These are phyloP conservation scores for Ceratobasidium sp. DNA, from an alignment of 1,284 basidiomycete genomes.

Conservation along the genomic window DNA sequence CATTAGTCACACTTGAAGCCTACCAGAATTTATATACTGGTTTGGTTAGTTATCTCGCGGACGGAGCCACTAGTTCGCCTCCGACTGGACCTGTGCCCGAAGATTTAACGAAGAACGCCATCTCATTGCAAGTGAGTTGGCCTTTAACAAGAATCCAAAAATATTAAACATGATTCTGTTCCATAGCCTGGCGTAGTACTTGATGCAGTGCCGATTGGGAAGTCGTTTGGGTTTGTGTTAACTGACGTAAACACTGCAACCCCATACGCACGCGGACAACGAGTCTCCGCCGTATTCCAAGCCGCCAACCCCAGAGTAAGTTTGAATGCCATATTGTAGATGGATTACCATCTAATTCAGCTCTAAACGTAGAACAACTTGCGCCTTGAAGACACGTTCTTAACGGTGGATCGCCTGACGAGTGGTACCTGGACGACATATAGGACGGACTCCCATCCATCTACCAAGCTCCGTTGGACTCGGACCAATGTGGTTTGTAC, in stretches of 20 bases:
- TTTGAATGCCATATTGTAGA: neutral
- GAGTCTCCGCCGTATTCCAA: constrained; percentile 72
- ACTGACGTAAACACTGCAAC: constrained; percentile 64
- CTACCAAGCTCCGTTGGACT: constrained; percentile 76
- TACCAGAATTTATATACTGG: constrained; percentile 81
- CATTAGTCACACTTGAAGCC: constrained; percentile 74
- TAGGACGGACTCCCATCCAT: constrained; percentile 82
- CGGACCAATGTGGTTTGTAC: constrained; percentile 64
- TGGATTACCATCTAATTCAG: neutral
- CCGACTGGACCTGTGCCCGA: constrained; percentile 73
- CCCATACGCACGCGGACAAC: constrained; percentile 67
- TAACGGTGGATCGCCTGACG: constrained; percentile 69
- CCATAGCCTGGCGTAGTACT: constrained; percentile 67
- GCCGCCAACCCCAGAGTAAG: constrained; percentile 81
- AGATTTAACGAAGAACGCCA: constrained; percentile 72
- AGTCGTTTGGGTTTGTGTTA: constrained; percentile 73
- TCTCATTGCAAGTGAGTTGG: constrained; percentile 68
- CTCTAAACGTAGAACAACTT: constrained; percentile 72
- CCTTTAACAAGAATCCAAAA: neutral
- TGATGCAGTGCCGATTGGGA: constrained; percentile 68
- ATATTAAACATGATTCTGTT: neutral
- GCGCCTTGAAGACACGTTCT: constrained; percentile 76
- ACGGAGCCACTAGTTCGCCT: constrained; percentile 60
- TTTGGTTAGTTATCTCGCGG: constrained; percentile 70
- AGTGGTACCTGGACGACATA: constrained; percentile 65